phyloP scores from a whole-genome alignment of 345 rosid genomes.

The Isatis tinctoria region DNA sequence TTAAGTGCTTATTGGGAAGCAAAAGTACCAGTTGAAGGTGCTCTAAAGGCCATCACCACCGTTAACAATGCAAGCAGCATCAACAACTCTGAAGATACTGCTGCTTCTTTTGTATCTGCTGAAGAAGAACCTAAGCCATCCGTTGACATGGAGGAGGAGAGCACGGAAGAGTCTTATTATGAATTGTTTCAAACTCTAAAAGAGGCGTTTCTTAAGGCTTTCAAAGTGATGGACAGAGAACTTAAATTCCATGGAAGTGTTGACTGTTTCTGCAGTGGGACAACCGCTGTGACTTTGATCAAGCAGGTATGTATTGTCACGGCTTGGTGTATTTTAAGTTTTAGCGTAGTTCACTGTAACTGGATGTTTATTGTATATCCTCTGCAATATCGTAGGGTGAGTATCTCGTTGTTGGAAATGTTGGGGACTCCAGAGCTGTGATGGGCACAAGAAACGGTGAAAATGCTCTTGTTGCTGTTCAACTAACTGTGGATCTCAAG shows the following conservation, averaged over 20 bases:
- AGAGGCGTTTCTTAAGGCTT: slow-evolving; percentile 88
- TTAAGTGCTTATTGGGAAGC: slow-evolving; percentile 81
- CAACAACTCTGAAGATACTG: slow-evolving; percentile 47
- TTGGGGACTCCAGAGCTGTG: slow-evolving; percentile 97
- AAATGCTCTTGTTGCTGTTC: slow-evolving; percentile 71
- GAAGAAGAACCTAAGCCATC: slow-evolving; percentile 66
- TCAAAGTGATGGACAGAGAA: slow-evolving; percentile 92
- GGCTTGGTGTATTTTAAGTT: not conserved
- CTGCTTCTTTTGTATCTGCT: slow-evolving; percentile 44
- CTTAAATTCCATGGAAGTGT: slow-evolving; percentile 63
- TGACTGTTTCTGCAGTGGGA: slow-evolving; percentile 96
- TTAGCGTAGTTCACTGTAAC: not conserved
- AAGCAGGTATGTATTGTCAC: slow-evolving; percentile 75
- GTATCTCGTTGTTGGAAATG: slow-evolving; percentile 71
- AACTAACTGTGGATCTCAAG: slow-evolving; percentile 95
- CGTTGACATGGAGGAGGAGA: slow-evolving; percentile 38
- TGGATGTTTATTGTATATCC: not conserved
- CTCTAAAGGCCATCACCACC: slow-evolving; percentile 40
- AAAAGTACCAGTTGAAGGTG: slow-evolving; percentile 50
- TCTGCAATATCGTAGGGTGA: slow-evolving; percentile 51
- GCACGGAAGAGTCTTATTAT: slow-evolving; percentile 41
- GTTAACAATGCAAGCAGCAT: slow-evolving; percentile 47
- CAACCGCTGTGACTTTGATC: slow-evolving; percentile 92
- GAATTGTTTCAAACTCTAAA: slow-evolving; percentile 59
- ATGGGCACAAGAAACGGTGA: slow-evolving; percentile 70